phyloP scores from a whole-genome alignment of 2,329 filamentous ascomycete species.

The Gyromitra esculenta region DNA sequence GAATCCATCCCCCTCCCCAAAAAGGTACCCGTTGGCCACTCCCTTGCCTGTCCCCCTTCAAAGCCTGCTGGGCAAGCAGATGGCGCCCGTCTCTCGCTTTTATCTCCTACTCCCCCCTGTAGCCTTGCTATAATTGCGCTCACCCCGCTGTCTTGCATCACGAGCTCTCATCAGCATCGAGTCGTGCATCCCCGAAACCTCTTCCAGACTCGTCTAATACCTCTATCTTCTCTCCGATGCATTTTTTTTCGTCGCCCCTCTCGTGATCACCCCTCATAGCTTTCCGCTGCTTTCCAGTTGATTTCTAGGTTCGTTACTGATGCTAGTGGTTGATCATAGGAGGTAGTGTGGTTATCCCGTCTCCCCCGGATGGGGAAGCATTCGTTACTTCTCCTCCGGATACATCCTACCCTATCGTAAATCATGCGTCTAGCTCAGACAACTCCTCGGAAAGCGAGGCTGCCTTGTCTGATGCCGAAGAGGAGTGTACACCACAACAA shows the following conservation, averaged over 20 bases:
- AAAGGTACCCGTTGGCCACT: slow-evolving; percentile 49
- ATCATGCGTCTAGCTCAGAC: slow-evolving; percentile 62
- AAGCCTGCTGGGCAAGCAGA: slow-evolving; percentile 37
- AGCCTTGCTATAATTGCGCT: slow-evolving; percentile 40
- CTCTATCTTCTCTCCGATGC: slow-evolving; percentile 39
- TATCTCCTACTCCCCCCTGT: slow-evolving; percentile 39
- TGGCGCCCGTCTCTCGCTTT: slow-evolving; percentile 32
- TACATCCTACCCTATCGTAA: slow-evolving; percentile 60
- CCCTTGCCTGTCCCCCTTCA: slow-evolving; percentile 48
- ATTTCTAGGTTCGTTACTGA: slow-evolving; percentile 47
- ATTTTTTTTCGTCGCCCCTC: slow-evolving; percentile 50
- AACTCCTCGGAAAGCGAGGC: slow-evolving; percentile 72
- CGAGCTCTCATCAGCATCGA: slow-evolving; percentile 51
- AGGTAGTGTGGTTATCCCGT: slow-evolving; percentile 66
- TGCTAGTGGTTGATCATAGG: slow-evolving; percentile 60
- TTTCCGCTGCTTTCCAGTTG: slow-evolving; percentile 50
- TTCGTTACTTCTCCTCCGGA: slow-evolving; percentile 40
- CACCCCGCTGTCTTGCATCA: slow-evolving; percentile 49
- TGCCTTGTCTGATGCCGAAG: slow-evolving; percentile 75
- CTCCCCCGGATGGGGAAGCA: slow-evolving; percentile 63
- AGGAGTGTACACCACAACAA: slow-evolving; percentile 61
- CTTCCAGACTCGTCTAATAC: slow-evolving; percentile 30
- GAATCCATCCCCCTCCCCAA: slow-evolving; percentile 62
- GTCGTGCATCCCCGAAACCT: slow-evolving; percentile 54
- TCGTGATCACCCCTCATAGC: slow-evolving; percentile 49